Evolutionary conservation across 1,284 basidiomycete genomes (phyloP), one percentile per base, ranked within the genome.

Genomic region (Papiliotrema terrestris): DNA sequence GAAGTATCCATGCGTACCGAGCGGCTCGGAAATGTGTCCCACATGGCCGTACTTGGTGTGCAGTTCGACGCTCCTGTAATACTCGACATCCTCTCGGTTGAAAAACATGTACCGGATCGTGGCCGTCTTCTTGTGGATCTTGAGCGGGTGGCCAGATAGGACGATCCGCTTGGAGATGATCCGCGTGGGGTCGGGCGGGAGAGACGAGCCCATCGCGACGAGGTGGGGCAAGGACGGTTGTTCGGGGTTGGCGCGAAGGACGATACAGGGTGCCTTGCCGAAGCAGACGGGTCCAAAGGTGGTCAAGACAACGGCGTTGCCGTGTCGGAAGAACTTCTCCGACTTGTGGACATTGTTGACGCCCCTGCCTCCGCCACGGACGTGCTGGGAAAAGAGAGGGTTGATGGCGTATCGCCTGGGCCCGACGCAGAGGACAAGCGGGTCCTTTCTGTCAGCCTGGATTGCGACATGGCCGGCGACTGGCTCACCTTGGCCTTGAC

Each of bases 41-140:
- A 83, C 84, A 15, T 91, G 82, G 1, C 96, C 96, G 58, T 88
- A 83, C 77, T 98, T 99, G 2, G 94, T 98, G 69, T 92, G 83
- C 55, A 98, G 79, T 68, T 95, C 90, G 56, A 98, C 86, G 0
- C 93, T 92, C 69, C 90, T 88, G 82, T 90, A 98, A 78, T 96
- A 98, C 45, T 85, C 82, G 55, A 98, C 84, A 74, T 98, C 95
- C 51, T 93, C 91, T 17, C 86, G 63, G 74, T 95, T 89, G 82
- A 98, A 98, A 80, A 98, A 97, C 91, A 99, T 93, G 80, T 97
- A 98, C 46, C 95, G 86, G 65, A 98, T 87, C 5, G 95, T 98
- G 0, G 93, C 94, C 1, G 91, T 95, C 81, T 93, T 95, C 74
- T 94, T 94, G 81, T 98, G 95, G 4, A 98, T 87, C 73, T 95